Conservation (phyloP, 371 early-diverging fungal genomes). For the Nosema muscidifuracis region DNA sequence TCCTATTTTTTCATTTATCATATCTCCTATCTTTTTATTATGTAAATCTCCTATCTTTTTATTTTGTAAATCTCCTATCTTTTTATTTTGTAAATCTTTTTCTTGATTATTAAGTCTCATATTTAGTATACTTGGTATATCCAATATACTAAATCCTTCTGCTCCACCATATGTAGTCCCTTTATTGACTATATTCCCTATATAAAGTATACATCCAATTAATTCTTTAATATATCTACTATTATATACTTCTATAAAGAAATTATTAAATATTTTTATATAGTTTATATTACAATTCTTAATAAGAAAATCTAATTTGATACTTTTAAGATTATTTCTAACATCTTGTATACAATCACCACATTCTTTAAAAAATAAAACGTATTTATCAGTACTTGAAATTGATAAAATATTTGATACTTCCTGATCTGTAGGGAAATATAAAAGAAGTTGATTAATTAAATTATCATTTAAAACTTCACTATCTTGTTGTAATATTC, state of each 20-base stretch:
- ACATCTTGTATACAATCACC: conserved; percentile 14
- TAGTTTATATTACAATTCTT: conserved; percentile 3
- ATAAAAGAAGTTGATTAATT: conserved; percentile 50
- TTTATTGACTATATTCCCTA: conserved; percentile 49
- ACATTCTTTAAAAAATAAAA: conserved; percentile 41
- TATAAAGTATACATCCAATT: conserved; percentile 21
- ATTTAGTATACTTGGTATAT: conserved; percentile 25
- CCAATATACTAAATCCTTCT: conserved; percentile 36
- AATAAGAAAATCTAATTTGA: conserved; percentile 19
- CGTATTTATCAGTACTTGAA: conserved; percentile 32
- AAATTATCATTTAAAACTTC: conserved; percentile 45
- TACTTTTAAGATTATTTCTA: conserved; percentile 1
- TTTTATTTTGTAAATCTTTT: too few relatives aligned
- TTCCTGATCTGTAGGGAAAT: conserved; percentile 51
- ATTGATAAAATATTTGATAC: not conserved
- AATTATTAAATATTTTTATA: conserved; percentile 7
- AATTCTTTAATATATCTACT: conserved; percentile 20
- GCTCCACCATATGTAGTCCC: conserved; percentile 41
- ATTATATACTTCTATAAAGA: conserved; percentile 1
- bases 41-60: not conserved
- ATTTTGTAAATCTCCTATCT: not conserved
- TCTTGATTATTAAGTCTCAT: conserved; percentile 14
- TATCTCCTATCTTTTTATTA: too few relatives aligned
- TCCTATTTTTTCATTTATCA: not conserved
- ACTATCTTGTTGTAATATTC: conserved; percentile 16